Evolutionary conservation across 108 stramenopile species (phyloP), one percentile per base, ranked within the genome.

Genomic region (Cyclostephanos invisitatus): DNA sequence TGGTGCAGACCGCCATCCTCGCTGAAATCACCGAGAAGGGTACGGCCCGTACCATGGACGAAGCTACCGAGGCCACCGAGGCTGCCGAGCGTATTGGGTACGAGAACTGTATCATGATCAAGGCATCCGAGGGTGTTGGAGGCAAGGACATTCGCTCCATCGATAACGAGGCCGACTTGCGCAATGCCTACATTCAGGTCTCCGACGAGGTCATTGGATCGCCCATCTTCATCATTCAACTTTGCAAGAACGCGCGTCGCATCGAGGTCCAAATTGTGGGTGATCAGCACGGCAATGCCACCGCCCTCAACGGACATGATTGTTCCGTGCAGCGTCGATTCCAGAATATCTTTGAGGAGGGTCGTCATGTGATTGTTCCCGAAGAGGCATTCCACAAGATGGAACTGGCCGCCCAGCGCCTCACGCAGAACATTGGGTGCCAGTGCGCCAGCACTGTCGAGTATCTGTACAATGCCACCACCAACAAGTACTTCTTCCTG

Each of bases 321-420:
- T 99, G 98, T 78, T 96, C 95, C 48, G 96, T 96, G 18, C 98
- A 99, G 80, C 97, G 98, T 86, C 96, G 98, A 54, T 97, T 97
- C 87, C 98, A 99, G 73, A 99, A 99, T 85, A 97, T 99, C 68
- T 97, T 99, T 70, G 98, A 99, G 75, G 98, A 99, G 80, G 97
- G 95, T 28, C 98, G 97, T 37, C 95, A 97, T 38, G 64, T 72
- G 18, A 96, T 96, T 75, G 95, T 93, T 38, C 86, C 89, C 68
- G 83, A 75, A 27, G 93, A 88, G 11, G 88, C 89, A 37, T 96
- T 97, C 86, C 82, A 85, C 44, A 94, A 92, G 76, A 97, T 99
- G 94, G 96, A 97, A 79, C 68, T 86, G 60, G 92, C 92, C 56
- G 98, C 98, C 7, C 96, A 97, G 75, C 92, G 96, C 64, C 85